Evolutionary conservation across 1,284 basidiomycete genomes (phyloP).

Genomic region (Singerocomus rubriflavus): DNA sequence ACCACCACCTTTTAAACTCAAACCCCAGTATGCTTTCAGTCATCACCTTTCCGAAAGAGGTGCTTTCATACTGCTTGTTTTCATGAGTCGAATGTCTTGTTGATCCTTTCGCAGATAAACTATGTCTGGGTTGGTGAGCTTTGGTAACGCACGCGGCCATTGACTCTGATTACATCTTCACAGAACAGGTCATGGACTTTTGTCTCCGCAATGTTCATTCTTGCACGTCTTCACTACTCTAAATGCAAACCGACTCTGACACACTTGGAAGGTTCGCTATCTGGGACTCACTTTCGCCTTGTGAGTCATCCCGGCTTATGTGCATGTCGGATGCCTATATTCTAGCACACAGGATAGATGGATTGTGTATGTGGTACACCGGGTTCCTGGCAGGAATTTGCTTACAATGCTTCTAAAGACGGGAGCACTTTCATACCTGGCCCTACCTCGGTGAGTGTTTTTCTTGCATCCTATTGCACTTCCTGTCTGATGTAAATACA

Average conservation of each 20-base stretch:
- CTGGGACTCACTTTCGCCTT: conserved; percentile 8
- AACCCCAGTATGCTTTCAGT: conserved; percentile 5
- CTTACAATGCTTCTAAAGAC: conserved; percentile 10
- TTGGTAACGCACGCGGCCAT: not conserved
- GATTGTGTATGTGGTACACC: conserved; percentile 11
- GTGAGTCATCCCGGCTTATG: conserved; percentile 9
- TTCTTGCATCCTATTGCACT: not conserved
- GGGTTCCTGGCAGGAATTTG: not conserved
- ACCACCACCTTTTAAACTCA: not conserved
- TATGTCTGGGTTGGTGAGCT: conserved; percentile 20
- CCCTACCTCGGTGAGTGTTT: conserved; percentile 10
- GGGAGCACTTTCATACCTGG: conserved; percentile 20
- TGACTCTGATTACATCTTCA: conserved; percentile 2
- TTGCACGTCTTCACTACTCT: conserved; percentile 12
- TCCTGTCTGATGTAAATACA: not conserved
- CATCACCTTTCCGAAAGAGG: conserved; percentile 18
- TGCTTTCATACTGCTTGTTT: not conserved
- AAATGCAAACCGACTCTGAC: not conserved
- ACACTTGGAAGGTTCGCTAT: conserved; percentile 20
- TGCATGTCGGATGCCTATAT: not conserved
- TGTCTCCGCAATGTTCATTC: conserved; percentile 16
- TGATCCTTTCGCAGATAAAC: conserved; percentile 12
- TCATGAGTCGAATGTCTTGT: not conserved
- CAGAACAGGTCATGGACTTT: conserved; percentile 22
- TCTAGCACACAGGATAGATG: conserved; percentile 2